A percentile compares a stretch with the other conserved stretches of the same genome.
Evolutionary conservation across 768 basidiomycete species (phyloP).

Genomic region (Termitomyces sp.): DNA sequence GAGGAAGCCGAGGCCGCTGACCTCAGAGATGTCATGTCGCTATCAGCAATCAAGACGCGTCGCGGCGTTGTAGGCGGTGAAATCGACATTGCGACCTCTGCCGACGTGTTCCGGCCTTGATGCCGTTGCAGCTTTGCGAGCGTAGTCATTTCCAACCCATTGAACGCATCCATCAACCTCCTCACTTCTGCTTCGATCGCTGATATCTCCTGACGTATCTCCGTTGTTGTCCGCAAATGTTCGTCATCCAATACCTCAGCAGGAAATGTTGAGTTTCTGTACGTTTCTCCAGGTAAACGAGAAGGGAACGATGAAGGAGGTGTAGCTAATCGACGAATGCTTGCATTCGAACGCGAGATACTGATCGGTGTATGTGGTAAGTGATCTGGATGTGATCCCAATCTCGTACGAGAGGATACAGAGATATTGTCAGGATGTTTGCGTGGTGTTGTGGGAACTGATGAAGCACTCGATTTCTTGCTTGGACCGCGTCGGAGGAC

Average conservation of each 20-base stretch:
- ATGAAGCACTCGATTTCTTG: slow-evolving; percentile 48
- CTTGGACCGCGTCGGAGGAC: slow-evolving; percentile 38
- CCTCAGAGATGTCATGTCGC: slow-evolving; percentile 48
- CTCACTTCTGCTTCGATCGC: slow-evolving; percentile 68
- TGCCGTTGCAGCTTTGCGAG: slow-evolving; percentile 47
- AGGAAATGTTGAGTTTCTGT: slow-evolving; percentile 31
- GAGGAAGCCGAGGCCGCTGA: slow-evolving; percentile 50
- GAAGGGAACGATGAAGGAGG: slow-evolving; percentile 61
- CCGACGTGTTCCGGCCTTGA: slow-evolving; percentile 18
- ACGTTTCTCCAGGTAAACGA: slow-evolving; percentile 29
- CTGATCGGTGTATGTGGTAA: slow-evolving; percentile 24
- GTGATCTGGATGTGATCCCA: slow-evolving; percentile 26
- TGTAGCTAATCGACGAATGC: slow-evolving; percentile 42
- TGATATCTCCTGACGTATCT: slow-evolving; percentile 64
- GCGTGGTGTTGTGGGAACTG: slow-evolving; percentile 40
- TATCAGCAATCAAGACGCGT: slow-evolving; percentile 38
- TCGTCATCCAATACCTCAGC: slow-evolving; percentile 53
- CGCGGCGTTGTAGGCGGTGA: slow-evolving; percentile 32
- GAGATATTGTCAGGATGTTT: slow-evolving; percentile 36
- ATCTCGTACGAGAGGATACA: slow-evolving; percentile 39
- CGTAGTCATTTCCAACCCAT: slow-evolving; percentile 69
- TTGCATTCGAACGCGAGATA: slow-evolving; percentile 39
- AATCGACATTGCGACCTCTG: slow-evolving; percentile 19
- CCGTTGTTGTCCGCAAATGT: slow-evolving; percentile 51
- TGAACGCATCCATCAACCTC: slow-evolving; percentile 75